Conservation (phyloP, 2,329 filamentous ascomycete species). For the Sclerotiophoma versabilis region DNA sequence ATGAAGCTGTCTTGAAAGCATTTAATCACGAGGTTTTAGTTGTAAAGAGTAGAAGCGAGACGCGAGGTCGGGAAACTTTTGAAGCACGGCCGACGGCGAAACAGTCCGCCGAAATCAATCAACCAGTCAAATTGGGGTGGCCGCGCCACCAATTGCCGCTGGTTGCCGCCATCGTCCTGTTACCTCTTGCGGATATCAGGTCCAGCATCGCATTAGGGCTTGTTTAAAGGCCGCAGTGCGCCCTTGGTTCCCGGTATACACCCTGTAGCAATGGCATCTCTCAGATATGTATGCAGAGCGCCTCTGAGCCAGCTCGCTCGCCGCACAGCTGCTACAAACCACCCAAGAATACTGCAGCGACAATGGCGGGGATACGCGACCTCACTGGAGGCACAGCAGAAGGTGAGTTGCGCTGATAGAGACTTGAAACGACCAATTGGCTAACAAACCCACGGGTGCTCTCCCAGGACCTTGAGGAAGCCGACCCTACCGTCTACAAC, state of each 20-base stretch:
- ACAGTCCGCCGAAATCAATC: neutral
- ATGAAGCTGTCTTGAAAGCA: constrained; percentile 64
- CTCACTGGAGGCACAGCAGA: constrained; percentile 57
- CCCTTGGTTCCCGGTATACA: constrained; percentile 18
- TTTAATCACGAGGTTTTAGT: constrained; percentile 85
- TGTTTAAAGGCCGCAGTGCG: constrained; percentile 29
- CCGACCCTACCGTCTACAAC: constrained; percentile 84
- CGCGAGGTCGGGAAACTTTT: constrained; percentile 25
- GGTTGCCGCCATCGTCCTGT: constrained; percentile 24
- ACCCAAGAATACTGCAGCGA: constrained; percentile 39
- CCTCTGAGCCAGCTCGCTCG: constrained; percentile 47
- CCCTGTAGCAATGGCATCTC: constrained; percentile 49
- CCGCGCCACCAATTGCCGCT: constrained; percentile 10
- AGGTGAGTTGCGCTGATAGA: constrained; percentile 42
- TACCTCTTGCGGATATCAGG: constrained; percentile 33
- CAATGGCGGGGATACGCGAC: constrained; percentile 52
- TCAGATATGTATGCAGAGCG: constrained; percentile 50
- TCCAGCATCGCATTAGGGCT: constrained; percentile 28
- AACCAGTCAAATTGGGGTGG: neutral
- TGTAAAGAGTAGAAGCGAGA: constrained; percentile 62
- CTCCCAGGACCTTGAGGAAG: constrained; percentile 77
- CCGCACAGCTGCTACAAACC: constrained; percentile 41
- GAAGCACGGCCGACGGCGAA: constrained; percentile 31
- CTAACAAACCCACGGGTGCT: constrained; percentile 69
- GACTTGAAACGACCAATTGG: neutral